These are phyloP conservation scores for Populus tremula DNA, from an alignment of 345 rosid species.

Conservation along the genomic window DNA sequence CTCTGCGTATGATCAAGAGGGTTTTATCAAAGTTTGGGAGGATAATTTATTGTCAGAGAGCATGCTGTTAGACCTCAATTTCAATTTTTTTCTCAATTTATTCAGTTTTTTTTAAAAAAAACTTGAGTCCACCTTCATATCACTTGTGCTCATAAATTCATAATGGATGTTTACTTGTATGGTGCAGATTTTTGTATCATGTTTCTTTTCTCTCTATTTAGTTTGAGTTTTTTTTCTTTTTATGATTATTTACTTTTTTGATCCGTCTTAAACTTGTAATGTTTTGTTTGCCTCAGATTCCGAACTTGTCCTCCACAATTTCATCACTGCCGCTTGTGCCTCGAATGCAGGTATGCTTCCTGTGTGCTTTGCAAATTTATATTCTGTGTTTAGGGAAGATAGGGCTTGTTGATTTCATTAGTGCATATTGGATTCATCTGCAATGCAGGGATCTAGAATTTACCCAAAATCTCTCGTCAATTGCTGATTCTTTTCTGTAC, in stretches of 20 bases:
- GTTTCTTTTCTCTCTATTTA: background rate
- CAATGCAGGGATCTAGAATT: conserved; percentile 1
- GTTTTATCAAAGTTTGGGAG: background rate
- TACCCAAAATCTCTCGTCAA: background rate
- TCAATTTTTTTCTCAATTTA: no score
- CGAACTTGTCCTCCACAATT: conserved; percentile 76
- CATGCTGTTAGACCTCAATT: background rate
- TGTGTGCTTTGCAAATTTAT: background rate
- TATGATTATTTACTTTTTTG: conserved; percentile 8
- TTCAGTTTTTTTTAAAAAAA: no score
- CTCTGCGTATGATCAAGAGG: background rate
- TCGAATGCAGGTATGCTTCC: conserved; percentile 66
- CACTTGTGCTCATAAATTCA: background rate
- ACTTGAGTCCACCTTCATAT: background rate
- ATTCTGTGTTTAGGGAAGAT: background rate
- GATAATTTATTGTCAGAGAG: background rate
- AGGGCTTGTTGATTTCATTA: background rate
- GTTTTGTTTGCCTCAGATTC: conserved; percentile 48
- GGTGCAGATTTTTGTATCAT: background rate
- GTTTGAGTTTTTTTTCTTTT: background rate
- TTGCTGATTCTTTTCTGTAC: background rate
- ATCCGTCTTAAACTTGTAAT: conserved; percentile 4
- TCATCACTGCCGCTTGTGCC: conserved; percentile 64
- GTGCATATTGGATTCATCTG: background rate
- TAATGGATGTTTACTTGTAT: background rate